Base-by-base conservation (phyloP, 257 asterid genomes). In the Voacanga thouarsii region DNA sequence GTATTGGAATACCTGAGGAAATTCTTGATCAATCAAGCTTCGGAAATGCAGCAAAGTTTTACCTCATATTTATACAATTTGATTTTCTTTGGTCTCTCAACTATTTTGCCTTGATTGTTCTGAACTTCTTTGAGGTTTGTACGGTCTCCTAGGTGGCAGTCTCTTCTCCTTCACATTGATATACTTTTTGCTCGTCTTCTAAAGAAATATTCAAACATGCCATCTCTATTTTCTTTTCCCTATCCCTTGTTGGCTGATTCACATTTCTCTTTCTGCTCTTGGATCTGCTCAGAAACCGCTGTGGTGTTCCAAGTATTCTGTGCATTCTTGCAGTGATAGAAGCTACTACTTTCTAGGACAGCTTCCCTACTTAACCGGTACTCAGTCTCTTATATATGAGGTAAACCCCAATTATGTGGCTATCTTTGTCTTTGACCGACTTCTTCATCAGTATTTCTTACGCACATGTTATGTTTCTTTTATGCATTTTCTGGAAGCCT, bases 1-100 rank as follows among this genome's bases (percentile, higher is more conserved):
- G 99, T 60, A 77, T 89, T 77, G 99, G 99, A 77, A 86, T 96
- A 63, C 99, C 99, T 0, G 99, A 96, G 92, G 99, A 96, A 81
- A 83, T 93, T 76, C 89, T 93, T 82, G 99, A 92, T 77, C 97
- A 81, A 74, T 75, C 97, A 75, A 96, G 91, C 89, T 92, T 90
- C 73, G 97, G 80, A 70, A 79, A 75, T 86, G 88, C 93, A 76
- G 86, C 93, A 63, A 83, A 87, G 79, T 82, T 89, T 68, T 96
- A 96, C 88, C 88, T 96, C 82, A 69, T 84, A 21, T 96, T 86
- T 80, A 90, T 89, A 65, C 94, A 87, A 68, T 92, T 96, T 84
- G 98, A 96, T 87, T 59, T 90, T 82, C 85, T 96, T 18, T 96
- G 99, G 98, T 60, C 97, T 75, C 92, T 96, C 78, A 96, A 89